Base-by-base conservation (phyloP, 202 grass and related monocot species). In the Alloteropsis angusta region DNA sequence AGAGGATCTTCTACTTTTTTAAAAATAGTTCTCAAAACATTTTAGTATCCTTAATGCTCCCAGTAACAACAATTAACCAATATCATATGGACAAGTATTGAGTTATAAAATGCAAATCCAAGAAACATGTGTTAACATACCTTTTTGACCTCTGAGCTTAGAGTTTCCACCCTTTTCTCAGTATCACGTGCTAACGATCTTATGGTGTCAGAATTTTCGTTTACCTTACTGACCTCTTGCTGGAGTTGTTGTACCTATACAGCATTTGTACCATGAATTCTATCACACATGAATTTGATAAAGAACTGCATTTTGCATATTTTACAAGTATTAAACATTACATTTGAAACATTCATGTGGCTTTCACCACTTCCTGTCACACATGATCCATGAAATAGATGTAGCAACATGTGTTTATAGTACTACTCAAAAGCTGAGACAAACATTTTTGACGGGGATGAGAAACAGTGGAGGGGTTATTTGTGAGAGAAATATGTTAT, bases 141-240 rank as follows among this genome's bases (percentile, higher is more conserved):
- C 85, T 90, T 90, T 80, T 87, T 78, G 9, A 93, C 70, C 79
- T 93, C 85, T 15, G 44, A 85, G 79, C 68, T 68, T 55, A 87
- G 50, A 66, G 76, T 68, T 53, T 93, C 82, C 41, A 90, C 82
- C 61, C 87, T 90, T 93, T 83, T 74, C 59, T 83, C 87, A 52
- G 78, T 75, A 75, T 83, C 79, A 73, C 30, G 63, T 80, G 74
- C 82, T 48, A 87, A 81, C 46, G 69, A 93, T 48, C 85, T 78
- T 77, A 85, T 46, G 17, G 42, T 63, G 58, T 80, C 65, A 50
- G 80, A 74, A 61, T 79, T 77, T 17, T 19, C 60, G 52, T 85
- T 87, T 74, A 87, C 80, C 79, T 76, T 87, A 60, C 37, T 68
- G 67, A 84, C 67, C 55, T 87, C 81, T 38, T 83, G 44, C 62